A percentile compares a stretch with the other conserved stretches of the same genome.
These are phyloP conservation scores for Russula abietina DNA, from an alignment of 768 basidiomycete genomes.

Conservation along the genomic window DNA sequence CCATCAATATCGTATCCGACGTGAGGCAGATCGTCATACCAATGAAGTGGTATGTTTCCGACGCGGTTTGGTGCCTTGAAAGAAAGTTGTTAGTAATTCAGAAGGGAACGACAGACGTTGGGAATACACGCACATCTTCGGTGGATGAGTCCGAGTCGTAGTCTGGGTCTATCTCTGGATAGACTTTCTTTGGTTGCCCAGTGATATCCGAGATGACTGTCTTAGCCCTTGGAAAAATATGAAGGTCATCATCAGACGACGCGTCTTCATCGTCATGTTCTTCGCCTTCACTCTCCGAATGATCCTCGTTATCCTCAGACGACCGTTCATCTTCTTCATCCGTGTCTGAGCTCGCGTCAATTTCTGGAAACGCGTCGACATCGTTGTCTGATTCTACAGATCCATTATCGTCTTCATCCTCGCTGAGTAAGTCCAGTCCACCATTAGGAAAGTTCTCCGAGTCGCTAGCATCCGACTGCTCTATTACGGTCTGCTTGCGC, in stretches of 20 bases:
- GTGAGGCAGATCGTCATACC: slow-evolving; percentile 99
- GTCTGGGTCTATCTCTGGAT: slow-evolving; percentile 83
- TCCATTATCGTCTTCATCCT: slow-evolving; percentile 51
- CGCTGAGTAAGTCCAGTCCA: slow-evolving; percentile 65
- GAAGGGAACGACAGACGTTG: slow-evolving; percentile 8
- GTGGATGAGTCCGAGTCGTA: slow-evolving; percentile 91
- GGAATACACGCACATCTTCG: slow-evolving; percentile 62
- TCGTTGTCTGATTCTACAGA: slow-evolving; percentile 44
- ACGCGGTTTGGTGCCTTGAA: slow-evolving; percentile 86
- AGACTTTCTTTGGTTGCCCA: slow-evolving; percentile 75
- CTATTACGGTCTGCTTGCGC: slow-evolving; percentile 48
- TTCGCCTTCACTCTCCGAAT: slow-evolving; percentile 34
- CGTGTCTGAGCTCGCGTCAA: slow-evolving; percentile 37
- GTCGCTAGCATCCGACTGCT: slow-evolving; percentile 31
- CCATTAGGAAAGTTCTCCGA: slow-evolving; percentile 37
- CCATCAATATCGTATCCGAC: slow-evolving; percentile 95
- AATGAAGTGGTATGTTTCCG: slow-evolving; percentile 93
- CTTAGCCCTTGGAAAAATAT: slow-evolving; percentile 57
- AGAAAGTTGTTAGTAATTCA: slow-evolving; percentile 19
- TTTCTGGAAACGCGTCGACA: slow-evolving; percentile 64
- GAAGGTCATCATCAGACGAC: slow-evolving; percentile 43
- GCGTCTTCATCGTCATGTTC: slow-evolving; percentile 33
- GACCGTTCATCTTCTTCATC: slow-evolving; percentile 58
- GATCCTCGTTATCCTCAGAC: slow-evolving; percentile 33
- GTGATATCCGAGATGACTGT: slow-evolving; percentile 74